Evolutionary conservation across 805 yeast genomes (phyloP).

Genomic region (Suhomyces kilbournensis): DNA sequence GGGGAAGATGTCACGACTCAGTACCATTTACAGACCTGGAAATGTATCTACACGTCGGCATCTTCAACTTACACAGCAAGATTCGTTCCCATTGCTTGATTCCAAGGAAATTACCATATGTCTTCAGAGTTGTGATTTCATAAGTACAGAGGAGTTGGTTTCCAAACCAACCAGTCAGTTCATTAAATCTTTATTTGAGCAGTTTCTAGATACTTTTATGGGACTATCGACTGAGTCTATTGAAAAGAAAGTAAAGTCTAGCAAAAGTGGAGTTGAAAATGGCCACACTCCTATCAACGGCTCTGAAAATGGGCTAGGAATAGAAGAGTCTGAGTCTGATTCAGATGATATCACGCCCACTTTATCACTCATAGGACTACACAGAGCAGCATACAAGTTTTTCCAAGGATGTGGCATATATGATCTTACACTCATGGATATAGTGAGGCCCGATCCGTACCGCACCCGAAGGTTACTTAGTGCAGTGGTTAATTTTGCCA

Average conservation of each 20-base stretch:
- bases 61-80: constrained; percentile 29
- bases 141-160: constrained; percentile 58
- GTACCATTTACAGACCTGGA: constrained; percentile 28
- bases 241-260: constrained; percentile 14
- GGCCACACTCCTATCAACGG: constrained; percentile 3
- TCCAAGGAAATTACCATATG: constrained; percentile 56
- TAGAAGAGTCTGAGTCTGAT: constrained; percentile 16
- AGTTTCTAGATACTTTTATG: constrained; percentile 58
- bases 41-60: constrained; percentile 15
- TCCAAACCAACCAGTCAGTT: constrained; percentile 56
- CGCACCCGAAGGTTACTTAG: constrained; percentile 67
- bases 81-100: constrained; percentile 62
- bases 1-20: constrained; percentile 27
- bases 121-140: constrained; percentile 59
- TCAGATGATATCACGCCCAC: constrained; percentile 35
- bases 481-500: constrained; percentile 81
- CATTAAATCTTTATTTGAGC: constrained; percentile 54
- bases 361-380: constrained; percentile 52
- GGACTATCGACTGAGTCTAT: constrained; percentile 43
- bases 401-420: constrained; percentile 70
- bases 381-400: constrained; percentile 58
- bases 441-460: constrained; percentile 71
- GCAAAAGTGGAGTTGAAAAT: constrained; percentile 9
- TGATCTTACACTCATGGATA: constrained; percentile 73
- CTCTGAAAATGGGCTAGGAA: constrained; percentile 1